Evolutionary conservation across 306 rosid genomes (phyloP).

Genomic region (Quercus alba): DNA sequence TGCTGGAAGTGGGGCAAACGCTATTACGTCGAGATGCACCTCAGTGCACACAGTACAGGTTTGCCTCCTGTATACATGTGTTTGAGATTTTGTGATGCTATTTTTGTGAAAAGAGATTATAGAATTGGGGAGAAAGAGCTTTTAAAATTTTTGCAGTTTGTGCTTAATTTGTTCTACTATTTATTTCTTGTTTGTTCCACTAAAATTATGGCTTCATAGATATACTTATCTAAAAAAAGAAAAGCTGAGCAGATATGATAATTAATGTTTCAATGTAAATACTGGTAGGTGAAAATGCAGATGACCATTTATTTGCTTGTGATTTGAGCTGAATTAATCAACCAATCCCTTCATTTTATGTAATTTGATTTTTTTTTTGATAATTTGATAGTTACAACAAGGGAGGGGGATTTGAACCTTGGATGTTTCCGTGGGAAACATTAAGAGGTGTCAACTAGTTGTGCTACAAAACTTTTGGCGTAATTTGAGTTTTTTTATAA

Average conservation of each 20-base stretch:
- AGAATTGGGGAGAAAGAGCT: not conserved
- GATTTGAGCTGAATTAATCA: constrained; percentile 6
- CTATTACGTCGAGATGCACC: constrained; percentile 64
- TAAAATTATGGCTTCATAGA: too few relatives aligned
- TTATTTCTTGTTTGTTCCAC: not conserved
- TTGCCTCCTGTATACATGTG: not conserved
- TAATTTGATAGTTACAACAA: too few relatives aligned
- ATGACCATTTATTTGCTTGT: not conserved
- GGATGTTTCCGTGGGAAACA: too few relatives aligned
- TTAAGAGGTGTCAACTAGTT: too few relatives aligned
- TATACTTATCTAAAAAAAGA: too few relatives aligned
- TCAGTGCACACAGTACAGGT: constrained; percentile 54
- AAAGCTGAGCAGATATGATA: not conserved
- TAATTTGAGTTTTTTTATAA: too few relatives aligned
- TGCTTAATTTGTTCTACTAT: not conserved
- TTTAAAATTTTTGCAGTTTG: not conserved
- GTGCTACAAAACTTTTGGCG: too few relatives aligned
- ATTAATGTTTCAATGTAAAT: not conserved
- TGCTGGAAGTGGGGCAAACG: constrained; percentile 66
- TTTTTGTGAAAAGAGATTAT: not conserved
- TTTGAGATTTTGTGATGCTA: not conserved
- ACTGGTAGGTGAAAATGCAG: not conserved
- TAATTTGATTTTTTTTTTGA: not conserved
- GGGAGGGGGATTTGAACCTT: too few relatives aligned
- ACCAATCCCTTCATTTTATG: not conserved